A percentile compares a stretch with the other conserved stretches of the same genome.
Conservation (phyloP, 306 rosid species). For the Dryas drummondii region DNA sequence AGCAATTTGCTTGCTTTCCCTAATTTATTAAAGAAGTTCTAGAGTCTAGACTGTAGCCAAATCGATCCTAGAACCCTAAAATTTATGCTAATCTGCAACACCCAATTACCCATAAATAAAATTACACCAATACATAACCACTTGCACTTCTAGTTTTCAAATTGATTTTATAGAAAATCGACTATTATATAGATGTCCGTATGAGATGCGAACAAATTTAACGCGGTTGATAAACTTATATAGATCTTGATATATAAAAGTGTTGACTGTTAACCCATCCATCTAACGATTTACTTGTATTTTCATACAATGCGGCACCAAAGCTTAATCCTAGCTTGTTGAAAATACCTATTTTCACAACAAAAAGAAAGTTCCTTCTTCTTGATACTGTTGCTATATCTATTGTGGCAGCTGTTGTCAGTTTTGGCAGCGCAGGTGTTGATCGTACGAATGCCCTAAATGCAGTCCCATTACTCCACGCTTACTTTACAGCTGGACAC, state of each 20-base stretch:
- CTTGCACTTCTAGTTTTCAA: not conserved
- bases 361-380: too few species aligned
- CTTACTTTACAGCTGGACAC: conserved; percentile 38
- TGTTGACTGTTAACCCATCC: too few species aligned
- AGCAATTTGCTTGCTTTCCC: too few species aligned
- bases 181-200: not conserved
- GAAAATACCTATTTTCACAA: too few species aligned
- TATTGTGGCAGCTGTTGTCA: not conserved
- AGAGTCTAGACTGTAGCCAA: too few species aligned
- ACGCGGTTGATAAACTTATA: too few species aligned
- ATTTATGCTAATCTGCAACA: not conserved
- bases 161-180: not conserved
- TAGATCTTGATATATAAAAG: too few species aligned
- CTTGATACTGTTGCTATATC: not conserved
- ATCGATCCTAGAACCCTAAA: not conserved
- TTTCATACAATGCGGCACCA: too few species aligned
- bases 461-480: not conserved
- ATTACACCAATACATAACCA: not conserved
- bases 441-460: conserved; percentile 9
- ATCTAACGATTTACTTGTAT: too few species aligned
- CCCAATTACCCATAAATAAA: not conserved
- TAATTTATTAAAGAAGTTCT: too few species aligned
- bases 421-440: conserved; percentile 9
- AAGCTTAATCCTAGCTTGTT: too few species aligned
- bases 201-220: too few species aligned